These are phyloP conservation scores for Suillus fuscotomentosus DNA, from an alignment of 768 basidiomycete species.

Conservation along the genomic window DNA sequence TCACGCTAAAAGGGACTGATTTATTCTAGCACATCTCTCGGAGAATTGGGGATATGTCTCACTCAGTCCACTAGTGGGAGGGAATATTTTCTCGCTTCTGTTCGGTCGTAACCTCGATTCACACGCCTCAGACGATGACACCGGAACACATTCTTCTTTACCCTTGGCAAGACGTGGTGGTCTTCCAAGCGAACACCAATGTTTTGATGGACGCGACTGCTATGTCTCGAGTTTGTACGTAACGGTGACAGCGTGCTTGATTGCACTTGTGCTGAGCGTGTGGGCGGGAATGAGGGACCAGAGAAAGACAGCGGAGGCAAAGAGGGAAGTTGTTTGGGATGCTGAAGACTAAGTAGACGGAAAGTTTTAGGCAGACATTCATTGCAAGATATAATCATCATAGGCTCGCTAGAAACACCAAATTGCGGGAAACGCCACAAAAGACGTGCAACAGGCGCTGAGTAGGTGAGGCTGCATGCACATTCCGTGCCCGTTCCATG, in stretches of 20 bases:
- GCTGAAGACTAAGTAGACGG: constrained; percentile 11
- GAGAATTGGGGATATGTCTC: constrained; percentile 87
- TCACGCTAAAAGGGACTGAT: neutral
- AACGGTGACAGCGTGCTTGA: constrained; percentile 34
- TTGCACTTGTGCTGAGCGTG: constrained; percentile 35
- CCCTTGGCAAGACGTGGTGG: constrained; percentile 10
- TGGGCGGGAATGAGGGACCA: constrained; percentile 38
- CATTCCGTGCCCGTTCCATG: neutral
- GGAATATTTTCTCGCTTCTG: constrained; percentile 80
- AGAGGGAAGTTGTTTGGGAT: constrained; percentile 23
- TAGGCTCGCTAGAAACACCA: neutral
- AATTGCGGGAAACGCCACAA: neutral
- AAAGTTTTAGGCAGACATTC: neutral
- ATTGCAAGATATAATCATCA: neutral
- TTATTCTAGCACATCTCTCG: constrained; percentile 58
- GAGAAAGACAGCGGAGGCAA: constrained; percentile 30
- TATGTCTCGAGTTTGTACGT: constrained; percentile 59
- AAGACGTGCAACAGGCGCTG: neutral
- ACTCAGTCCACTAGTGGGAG: constrained; percentile 72
- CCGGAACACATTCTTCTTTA: neutral
- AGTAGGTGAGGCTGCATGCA: constrained; percentile 1
- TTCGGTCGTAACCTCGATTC: constrained; percentile 83
- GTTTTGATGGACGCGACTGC: constrained; percentile 56
- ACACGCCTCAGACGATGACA: constrained; percentile 40
- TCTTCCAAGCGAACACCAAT: constrained; percentile 39